Base-by-base conservation (phyloP, 2,329 filamentous ascomycete genomes). In the Cladophialophora yegresii region DNA sequence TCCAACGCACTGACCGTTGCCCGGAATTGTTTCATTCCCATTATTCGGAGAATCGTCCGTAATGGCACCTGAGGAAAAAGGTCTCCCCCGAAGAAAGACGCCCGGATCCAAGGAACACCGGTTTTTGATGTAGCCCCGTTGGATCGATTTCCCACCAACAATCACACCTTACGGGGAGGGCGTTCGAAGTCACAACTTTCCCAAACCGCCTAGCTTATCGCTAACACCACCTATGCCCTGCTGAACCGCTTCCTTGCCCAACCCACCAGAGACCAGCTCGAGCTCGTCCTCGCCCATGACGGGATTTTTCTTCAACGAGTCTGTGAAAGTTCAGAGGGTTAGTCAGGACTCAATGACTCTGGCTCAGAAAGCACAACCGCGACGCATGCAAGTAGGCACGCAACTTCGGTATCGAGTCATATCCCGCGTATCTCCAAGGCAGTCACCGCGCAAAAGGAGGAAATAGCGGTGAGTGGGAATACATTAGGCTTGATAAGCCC, bases 241-340 rank as follows among this genome's bases (percentile, higher is more conserved):
- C 7, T 60, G 10, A 9, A 51, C 57, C 3, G 66, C 64, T 23
- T 68, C 66, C 47, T 62, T 55, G 16, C 66, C 66, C 54, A 68
- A 30, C 3, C 66, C 66, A 12, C 59, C 54, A 1, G 64, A 61
- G 30, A 66, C 61, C 33, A 64, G 58, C 4, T 67, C 64, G 26
- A 68, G 54, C 43, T 66, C 64, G 28, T 51, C 61, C 43, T 66
- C 57, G 32, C 64, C 64, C 61, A 68, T 59, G 43, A 66, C 43
- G 23, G 66, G 66, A 32, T 68, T 68, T 22, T 67, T 68, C 58
- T 68, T 68, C 32, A 68, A 40, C 26, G 64, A 66, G 33, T 67
- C 66, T 68, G 28, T 33, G 5, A 20, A 26, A 20, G 6, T 40
- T n/a, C 16, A 43, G 36, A 9, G n/a, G 16, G 51, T 36, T 12